Percentiles rank a stretch among this genome's conserved stretches.
Evolutionary conservation across 768 basidiomycete genomes (phyloP).

Genomic region (Tricholoma saponaceum): DNA sequence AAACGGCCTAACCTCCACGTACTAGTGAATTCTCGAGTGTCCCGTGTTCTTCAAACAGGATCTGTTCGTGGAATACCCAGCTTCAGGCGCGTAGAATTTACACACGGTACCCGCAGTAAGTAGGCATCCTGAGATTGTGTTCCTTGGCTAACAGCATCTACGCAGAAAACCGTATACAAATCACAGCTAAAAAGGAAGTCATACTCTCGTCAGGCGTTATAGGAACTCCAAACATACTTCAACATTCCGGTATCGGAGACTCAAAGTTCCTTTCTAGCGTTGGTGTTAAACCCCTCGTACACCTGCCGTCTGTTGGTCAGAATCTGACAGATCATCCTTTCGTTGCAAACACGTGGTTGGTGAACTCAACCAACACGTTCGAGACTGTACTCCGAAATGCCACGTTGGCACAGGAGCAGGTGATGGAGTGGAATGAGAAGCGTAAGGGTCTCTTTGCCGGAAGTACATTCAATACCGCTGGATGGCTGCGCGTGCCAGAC

Average conservation of each 20-base stretch:
- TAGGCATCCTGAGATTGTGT: neutral
- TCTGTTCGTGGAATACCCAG: neutral
- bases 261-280: conserved; percentile 8
- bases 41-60: conserved; percentile 15
- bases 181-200: conserved; percentile 28
- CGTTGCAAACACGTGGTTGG: conserved; percentile 22
- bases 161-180: conserved; percentile 4
- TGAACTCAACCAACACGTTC: conserved; percentile 23
- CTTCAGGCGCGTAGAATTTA: neutral
- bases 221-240: conserved; percentile 25
- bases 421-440: conserved; percentile 16
- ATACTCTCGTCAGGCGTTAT: conserved; percentile 28
- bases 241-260: conserved; percentile 28
- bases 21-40: conserved; percentile 19
- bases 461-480: conserved; percentile 14
- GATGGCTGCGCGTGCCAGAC: conserved; percentile 21
- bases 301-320: conserved; percentile 26
- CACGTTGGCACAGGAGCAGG: conserved; percentile 13
- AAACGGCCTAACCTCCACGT: conserved; percentile 24
- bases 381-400: conserved; percentile 20
- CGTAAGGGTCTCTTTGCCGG: conserved; percentile 16
- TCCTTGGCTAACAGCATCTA: neutral
- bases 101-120: neutral
- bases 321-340: conserved; percentile 28
- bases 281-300: conserved; percentile 19